A percentile compares a stretch with the other conserved stretches of the same genome.
These are phyloP conservation scores for Truncatella angustata DNA, from an alignment of 2,329 filamentous ascomycete species.

Conservation along the genomic window DNA sequence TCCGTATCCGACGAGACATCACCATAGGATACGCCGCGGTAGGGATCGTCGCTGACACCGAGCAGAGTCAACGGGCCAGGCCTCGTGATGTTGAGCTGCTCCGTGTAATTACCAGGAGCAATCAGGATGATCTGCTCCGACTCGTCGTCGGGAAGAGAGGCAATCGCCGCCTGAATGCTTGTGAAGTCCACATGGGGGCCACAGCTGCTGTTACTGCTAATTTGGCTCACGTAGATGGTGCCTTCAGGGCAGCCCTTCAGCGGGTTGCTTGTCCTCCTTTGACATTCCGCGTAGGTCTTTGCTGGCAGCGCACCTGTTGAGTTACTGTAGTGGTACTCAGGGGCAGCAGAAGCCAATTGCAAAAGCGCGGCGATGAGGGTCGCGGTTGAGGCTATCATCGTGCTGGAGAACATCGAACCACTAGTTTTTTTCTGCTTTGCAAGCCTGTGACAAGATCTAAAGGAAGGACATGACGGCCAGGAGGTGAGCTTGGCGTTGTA, in stretches of 20 bases:
- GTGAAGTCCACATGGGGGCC: conserved; percentile 35
- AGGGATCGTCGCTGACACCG: conserved; percentile 50
- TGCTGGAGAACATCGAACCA: neutral
- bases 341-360: neutral
- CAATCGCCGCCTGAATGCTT: conserved; percentile 39
- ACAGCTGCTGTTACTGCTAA: conserved; percentile 24
- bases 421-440: neutral
- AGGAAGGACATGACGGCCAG: neutral
- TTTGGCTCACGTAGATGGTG: conserved; percentile 40
- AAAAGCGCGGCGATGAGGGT: neutral
- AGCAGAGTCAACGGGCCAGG: conserved; percentile 59
- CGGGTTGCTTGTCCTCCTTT: conserved; percentile 30
- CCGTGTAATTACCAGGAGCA: conserved; percentile 57
- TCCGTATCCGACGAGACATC: conserved; percentile 30
- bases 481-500: neutral
- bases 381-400: neutral
- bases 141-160: conserved; percentile 38
- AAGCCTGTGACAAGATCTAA: neutral
- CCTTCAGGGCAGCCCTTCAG: conserved; percentile 37
- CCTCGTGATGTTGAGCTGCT: conserved; percentile 66
- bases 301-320: conserved; percentile 1
- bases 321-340: neutral
- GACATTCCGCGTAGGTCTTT: conserved; percentile 21
- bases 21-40: conserved; percentile 30
- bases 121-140: conserved; percentile 55